Evolutionary conservation across 495 filamentous ascomycete species (phyloP).

Genomic region (Emericellopsis terricola): DNA sequence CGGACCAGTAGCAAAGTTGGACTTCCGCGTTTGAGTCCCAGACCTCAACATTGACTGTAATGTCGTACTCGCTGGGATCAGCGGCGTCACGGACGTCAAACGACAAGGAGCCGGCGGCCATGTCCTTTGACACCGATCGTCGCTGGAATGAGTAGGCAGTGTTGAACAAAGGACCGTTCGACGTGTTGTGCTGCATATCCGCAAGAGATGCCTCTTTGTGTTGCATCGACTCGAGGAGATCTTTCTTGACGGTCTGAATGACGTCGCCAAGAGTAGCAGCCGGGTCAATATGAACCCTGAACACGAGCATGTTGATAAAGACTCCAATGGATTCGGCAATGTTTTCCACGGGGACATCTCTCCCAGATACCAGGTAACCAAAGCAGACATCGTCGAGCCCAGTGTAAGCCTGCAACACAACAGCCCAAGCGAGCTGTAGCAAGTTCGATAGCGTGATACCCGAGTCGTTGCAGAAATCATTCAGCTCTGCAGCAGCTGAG

Average conservation of each 20-base stretch:
- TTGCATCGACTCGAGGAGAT: conserved; percentile 11
- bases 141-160: background rate
- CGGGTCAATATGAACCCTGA: conserved; percentile 8
- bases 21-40: background rate
- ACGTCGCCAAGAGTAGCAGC: conserved; percentile 10
- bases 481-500: background rate
- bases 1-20: no score
- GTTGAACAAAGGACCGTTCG: background rate
- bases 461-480: background rate
- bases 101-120: no score
- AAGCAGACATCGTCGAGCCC: conserved; percentile 26
- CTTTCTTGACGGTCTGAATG: conserved; percentile 9
- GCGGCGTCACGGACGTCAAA: no score
- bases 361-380: conserved; percentile 10
- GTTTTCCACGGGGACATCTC: conserved; percentile 8
- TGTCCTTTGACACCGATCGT: background rate
- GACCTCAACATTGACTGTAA: conserved; percentile 3
- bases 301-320: conserved; percentile 13
- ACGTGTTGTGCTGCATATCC: conserved; percentile 13
- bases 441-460: conserved; percentile 22
- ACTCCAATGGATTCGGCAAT: conserved; percentile 10
- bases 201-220: conserved; percentile 19
- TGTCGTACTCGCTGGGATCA: no score
- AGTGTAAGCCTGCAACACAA: conserved; percentile 17
- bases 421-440: conserved; percentile 26